Evolutionary conservation across 2,329 filamentous ascomycete species (phyloP).

Genomic region (Clarireedia sp.): DNA sequence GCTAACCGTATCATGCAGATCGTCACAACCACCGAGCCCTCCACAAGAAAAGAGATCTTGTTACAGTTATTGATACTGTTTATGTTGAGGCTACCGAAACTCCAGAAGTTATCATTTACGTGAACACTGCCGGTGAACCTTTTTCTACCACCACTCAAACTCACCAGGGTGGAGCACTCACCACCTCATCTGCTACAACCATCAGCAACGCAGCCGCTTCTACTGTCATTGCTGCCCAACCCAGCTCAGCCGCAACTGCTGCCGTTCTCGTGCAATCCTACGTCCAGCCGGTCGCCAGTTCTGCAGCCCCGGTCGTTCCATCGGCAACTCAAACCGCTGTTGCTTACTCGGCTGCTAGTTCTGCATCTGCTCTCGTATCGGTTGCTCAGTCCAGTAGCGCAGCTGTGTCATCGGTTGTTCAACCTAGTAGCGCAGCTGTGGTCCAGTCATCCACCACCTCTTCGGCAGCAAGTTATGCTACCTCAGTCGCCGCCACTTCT

Average conservation of each 20-base stretch:
- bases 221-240: background rate
- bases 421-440: background rate
- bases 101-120: conserved; percentile 49
- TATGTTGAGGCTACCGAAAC: conserved; percentile 31
- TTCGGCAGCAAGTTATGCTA: conserved; percentile 9
- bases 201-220: background rate
- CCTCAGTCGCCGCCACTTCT: conserved; percentile 5
- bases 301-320: background rate
- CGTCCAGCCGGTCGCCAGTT: background rate
- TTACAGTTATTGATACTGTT: conserved; percentile 31
- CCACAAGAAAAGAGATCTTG: conserved; percentile 25
- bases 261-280: too few relatives aligned
- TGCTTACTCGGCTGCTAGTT: background rate
- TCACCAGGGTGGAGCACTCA: background rate
- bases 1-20: background rate
- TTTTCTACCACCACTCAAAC: conserved; percentile 4
- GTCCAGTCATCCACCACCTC: conserved; percentile 11
- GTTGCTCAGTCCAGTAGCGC: background rate
- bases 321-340: too few relatives aligned
- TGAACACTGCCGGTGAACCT: conserved; percentile 48
- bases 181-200: background rate
- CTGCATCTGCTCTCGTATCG: background rate
- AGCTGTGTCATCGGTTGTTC: background rate
- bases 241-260: background rate
- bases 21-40: conserved; percentile 24